Evolutionary conservation across 345 rosid genomes (phyloP), one percentile per base, ranked within the genome.

Genomic region (Melastoma malabathricum): DNA sequence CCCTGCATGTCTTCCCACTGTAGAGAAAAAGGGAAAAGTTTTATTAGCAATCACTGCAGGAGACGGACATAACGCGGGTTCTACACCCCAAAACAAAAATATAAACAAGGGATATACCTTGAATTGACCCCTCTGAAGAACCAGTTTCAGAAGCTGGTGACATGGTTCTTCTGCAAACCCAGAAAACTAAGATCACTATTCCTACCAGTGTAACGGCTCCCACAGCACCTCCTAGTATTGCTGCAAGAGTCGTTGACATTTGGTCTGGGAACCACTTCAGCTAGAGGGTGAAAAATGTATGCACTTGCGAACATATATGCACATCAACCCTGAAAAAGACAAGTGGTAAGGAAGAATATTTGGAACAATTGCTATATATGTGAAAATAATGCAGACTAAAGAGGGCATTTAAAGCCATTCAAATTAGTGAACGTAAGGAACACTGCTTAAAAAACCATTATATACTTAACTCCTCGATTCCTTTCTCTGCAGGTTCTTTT

Each of bases 161-260:
- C 18, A 56, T 59, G 48, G 62, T 75, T 50, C 52, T 68, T 56
- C 68, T 71, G 51, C 73, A 86, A 64, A 79, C 72, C 90, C 87
- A 89, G 13, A 83, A 14, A 52, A 81, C 56, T 48, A 78, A 67
- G 63, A 68, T 51, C 43, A 68, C 63, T 25, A 80, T 59, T 62
- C 74, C 83, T 68, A 78, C 70, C 64, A 90, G 75, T 71, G 83
- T 76, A 75, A 84, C 68, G 75, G 86, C 83, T 86, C 98, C 98
- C 69, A 81, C 85, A 83, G 81, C 94, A 73, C 89, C 86, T 65
- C 98, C 98, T 61, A 82, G 52, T 73, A 79, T 68, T 62, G 80
- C 87, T 71, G 87, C 87, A 77, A 80, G 89, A 77, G 59, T 54
- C 76, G 64, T 68, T 82, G 98, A 82, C 98, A 86, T 90, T 72